Base-by-base conservation (phyloP, 2,329 filamentous ascomycete species). In the Endocalyx cinctus region DNA sequence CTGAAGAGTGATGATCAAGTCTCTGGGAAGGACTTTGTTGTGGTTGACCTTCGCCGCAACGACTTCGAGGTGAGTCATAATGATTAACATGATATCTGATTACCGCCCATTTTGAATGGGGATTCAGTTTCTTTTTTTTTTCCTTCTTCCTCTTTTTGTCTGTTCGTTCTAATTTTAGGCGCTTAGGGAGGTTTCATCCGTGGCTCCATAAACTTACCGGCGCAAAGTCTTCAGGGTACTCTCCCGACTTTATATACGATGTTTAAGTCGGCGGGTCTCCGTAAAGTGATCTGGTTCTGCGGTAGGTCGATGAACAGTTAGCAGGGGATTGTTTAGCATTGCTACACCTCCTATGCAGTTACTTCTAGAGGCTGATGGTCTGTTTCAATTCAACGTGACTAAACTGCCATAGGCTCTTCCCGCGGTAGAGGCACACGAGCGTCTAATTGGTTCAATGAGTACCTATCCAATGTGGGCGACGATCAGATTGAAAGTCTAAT, bases 401-500 rank as follows among this genome's bases (percentile, higher is more conserved):
- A n/a, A n/a, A 17, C 8, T 20, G 15, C 16, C n/a, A 33, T 27
- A 79, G 75, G 67, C 3, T 78, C 75, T 2, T 77, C 70, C 2
- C 42, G 43, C 3, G 74, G 74, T 5, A 67, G 75, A 3, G 76
- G 74, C 4, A 67, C 61, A 3, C 62, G 74, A n/a, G 65, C 69
- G 2, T 72, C 70, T 2, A 64, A 61, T 6, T 79, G 73, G 74
- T 70, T 79, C 46, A 59, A 58, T 4, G 74, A 79, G 47, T 60
- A 74, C 37, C 51, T 78, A 18, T 47, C 52, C 3, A 57, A 66
- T 1, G 48, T 63, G 22, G 47, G 51, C 1, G 64, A 72, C 36
- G 44, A 29, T 0, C 45, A 52, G 0, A 65, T 75, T 48, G 39
- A 68, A 41, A 77, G 72, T 39, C 34, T 73, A 19, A 62, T 72